Evolutionary conservation across 306 rosid species (phyloP).

Genomic region (Hippophae tibetana): DNA sequence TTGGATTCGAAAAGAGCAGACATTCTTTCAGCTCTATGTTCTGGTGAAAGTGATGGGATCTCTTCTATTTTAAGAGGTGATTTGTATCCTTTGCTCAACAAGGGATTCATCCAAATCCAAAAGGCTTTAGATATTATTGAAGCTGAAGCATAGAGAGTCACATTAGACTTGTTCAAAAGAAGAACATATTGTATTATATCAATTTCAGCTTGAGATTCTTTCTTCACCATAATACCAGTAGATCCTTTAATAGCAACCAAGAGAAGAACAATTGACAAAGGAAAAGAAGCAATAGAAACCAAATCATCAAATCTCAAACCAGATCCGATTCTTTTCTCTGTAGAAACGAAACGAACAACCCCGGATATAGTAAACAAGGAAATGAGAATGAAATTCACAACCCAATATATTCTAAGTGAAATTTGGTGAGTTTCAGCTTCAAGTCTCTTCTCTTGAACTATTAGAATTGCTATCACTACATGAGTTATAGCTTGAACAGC

Average conservation of each 20-base stretch:
- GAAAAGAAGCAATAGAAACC: constrained; percentile 45
- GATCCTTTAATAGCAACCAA: constrained; percentile 46
- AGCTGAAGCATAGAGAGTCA: constrained; percentile 76
- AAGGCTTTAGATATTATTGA: constrained; percentile 56
- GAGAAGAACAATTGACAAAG: constrained; percentile 45
- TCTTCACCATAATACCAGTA: constrained; percentile 37
- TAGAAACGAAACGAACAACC: constrained; percentile 42
- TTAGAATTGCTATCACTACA: constrained; percentile 34
- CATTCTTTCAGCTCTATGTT: constrained; percentile 68
- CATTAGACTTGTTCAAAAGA: constrained; percentile 26
- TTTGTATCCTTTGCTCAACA: constrained; percentile 62
- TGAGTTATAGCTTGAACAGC: constrained; percentile 60
- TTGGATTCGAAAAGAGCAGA: constrained; percentile 49
- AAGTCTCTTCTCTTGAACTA: constrained; percentile 53
- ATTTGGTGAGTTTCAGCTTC: constrained; percentile 52
- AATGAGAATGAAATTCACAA: constrained; percentile 30
- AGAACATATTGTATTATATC: constrained; percentile 8
- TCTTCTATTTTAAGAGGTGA: constrained; percentile 59
- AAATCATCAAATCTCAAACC: constrained; percentile 49
- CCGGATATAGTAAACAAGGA: constrained; percentile 56
- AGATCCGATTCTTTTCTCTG: constrained; percentile 16
- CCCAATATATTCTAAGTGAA: constrained; percentile 66
- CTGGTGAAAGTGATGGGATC: constrained; percentile 60
- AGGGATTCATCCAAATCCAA: constrained; percentile 90
- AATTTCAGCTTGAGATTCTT: constrained; percentile 16